Base-by-base conservation (phyloP, 805 yeast species). In the Lachancea cidri region DNA sequence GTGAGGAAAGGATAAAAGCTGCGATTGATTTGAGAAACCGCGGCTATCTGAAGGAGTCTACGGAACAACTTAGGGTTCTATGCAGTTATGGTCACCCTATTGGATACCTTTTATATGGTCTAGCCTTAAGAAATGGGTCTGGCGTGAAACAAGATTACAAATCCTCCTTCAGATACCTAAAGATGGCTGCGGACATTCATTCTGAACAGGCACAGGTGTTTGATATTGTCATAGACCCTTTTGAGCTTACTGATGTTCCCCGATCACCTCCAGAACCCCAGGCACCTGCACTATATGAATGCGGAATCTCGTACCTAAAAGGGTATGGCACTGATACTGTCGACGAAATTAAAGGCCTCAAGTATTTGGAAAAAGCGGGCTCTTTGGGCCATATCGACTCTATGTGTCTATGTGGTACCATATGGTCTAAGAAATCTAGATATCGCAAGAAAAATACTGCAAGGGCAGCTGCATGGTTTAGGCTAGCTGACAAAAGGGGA, bases 41-140 rank as follows among this genome's bases (percentile, higher is more conserved):
- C 24, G 86, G 86, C 1, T 74, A 80, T 39, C 72, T 77, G 29
- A 71, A 79, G 35, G 91, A 81, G 52, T 81, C 87, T 3, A 73
- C 88, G 1, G 77, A 79, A 50, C 85, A 80, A 49, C 64, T 85
- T 41, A 79, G 77, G 47, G 67, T 73, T 22, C 83, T 86, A 1
- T 83, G 89, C 4, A 68, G 70, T 41, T 60, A 67, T n/a, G 84
- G 86, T 5, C 70, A 74, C 47, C 69, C 67, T 46, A 76, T 79
- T 33, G 94, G 88, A 1, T 82, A 77, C 81, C 68, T 78, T 35
- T 56, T 82, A 22, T 84, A 83, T 52, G 86, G 86, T 0, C 58
- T 81, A 48, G 82, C 88, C 0, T 60, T 85, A 17, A 65, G 83
- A 37, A 66, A 73, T 42, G 93, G 91, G 0, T 80, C 78, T 57